phyloP scores from a whole-genome alignment of 1,284 basidiomycete species.

The Neonothopanus nambi region DNA sequence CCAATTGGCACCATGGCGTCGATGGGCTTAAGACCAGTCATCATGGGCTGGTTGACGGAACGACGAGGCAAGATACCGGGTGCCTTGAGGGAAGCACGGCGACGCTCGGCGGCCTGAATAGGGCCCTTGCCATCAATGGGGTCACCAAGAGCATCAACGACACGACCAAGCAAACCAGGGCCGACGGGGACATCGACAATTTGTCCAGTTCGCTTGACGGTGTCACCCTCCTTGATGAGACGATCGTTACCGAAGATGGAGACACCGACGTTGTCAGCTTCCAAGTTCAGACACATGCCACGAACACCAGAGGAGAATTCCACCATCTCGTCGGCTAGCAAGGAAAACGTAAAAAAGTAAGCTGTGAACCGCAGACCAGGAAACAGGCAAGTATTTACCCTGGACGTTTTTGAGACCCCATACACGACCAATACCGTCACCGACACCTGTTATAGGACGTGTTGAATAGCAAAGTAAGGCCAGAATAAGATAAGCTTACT shows the following conservation, averaged over 20 bases:
- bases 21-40: slow-evolving; percentile 99
- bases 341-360: slow-evolving; percentile 4
- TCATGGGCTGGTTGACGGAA: slow-evolving; percentile 99
- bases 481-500: slow-evolving; percentile 63
- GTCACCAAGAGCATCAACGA: slow-evolving; percentile 99
- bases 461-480: slow-evolving; percentile 11
- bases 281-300: slow-evolving; percentile 99
- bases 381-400: slow-evolving; percentile 40
- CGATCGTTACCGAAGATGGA: slow-evolving; percentile 99
- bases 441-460: slow-evolving; percentile 70
- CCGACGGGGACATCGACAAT: slow-evolving; percentile 99
- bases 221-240: slow-evolving; percentile 99
- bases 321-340: slow-evolving; percentile 98
- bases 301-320: slow-evolving; percentile 99
- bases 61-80: slow-evolving; percentile 98
- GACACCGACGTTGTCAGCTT: slow-evolving; percentile 99
- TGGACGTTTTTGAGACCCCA: slow-evolving; percentile 93
- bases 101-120: slow-evolving; percentile 89
- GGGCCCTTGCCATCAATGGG: slow-evolving; percentile 99
- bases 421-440: slow-evolving; percentile 99
- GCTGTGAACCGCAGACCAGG: background rate
- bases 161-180: slow-evolving; percentile 94
- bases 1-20: slow-evolving; percentile 99
- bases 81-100: slow-evolving; percentile 97
- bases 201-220: slow-evolving; percentile 99